These are phyloP conservation scores for Biancaea sappan DNA, from an alignment of 306 rosid genomes.

Conservation along the genomic window DNA sequence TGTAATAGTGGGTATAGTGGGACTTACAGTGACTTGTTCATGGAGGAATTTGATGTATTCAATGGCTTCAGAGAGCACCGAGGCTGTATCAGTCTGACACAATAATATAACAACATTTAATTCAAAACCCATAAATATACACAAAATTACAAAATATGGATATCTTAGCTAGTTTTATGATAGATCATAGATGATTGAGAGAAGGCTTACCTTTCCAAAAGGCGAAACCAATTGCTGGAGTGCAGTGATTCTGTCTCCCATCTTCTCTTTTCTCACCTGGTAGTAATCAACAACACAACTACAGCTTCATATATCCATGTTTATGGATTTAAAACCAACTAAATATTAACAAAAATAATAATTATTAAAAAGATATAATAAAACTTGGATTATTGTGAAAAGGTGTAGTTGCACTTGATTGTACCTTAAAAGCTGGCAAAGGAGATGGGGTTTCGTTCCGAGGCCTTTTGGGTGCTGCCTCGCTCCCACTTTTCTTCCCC, in stretches of 20 bases:
- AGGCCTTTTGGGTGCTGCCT: slow-evolving; percentile 76
- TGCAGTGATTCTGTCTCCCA: slow-evolving; percentile 99
- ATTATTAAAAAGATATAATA: slow-evolving; percentile 29
- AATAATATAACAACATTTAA: slow-evolving; percentile 31
- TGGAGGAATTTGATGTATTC: slow-evolving; percentile 97
- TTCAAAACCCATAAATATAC: slow-evolving; percentile 30
- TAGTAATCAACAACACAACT: slow-evolving; percentile 35
- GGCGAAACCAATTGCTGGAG: slow-evolving; percentile 99
- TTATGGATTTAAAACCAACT: slow-evolving; percentile 25
- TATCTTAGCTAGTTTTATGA: too few species aligned
- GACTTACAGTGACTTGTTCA: slow-evolving; percentile 89
- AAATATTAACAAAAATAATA: background rate
- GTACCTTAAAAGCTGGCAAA: slow-evolving; percentile 99
- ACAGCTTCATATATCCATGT: slow-evolving; percentile 45
- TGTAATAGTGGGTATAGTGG: slow-evolving; percentile 26
- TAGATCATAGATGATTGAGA: too few species aligned
- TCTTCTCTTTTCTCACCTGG: slow-evolving; percentile 99
- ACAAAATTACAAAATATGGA: too few species aligned
- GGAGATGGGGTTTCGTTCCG: slow-evolving; percentile 84
- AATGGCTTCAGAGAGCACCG: slow-evolving; percentile 99
- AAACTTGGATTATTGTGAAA: too few species aligned
- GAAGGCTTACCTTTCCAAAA: slow-evolving; percentile 96
- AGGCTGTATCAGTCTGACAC: slow-evolving; percentile 99
- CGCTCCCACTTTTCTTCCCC: slow-evolving; percentile 81
- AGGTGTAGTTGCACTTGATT: slow-evolving; percentile 45